Evolutionary conservation across 2,329 filamentous ascomycete species (phyloP).

Genomic region (Lithohypha guttulata): DNA sequence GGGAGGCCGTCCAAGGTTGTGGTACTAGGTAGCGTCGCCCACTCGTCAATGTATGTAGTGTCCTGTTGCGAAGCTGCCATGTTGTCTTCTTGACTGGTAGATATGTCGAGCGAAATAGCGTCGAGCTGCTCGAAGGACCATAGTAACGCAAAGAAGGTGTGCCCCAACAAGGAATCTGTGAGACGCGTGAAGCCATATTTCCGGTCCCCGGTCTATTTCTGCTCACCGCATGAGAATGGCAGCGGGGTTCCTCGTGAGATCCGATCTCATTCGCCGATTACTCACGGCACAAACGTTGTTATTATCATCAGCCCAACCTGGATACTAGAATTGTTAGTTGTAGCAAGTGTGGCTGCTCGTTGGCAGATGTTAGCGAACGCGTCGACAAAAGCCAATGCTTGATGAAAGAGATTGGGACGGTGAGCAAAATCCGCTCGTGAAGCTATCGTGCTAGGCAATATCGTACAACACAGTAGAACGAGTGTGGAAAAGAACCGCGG

Average conservation of each 20-base stretch:
- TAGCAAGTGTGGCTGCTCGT: too few relatives aligned
- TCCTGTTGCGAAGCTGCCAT: not conserved
- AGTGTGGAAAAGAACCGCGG: too few relatives aligned
- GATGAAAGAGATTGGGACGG: too few relatives aligned
- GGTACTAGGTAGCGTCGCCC: not conserved
- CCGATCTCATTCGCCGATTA: slow-evolving; percentile 8
- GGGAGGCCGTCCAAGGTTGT: not conserved
- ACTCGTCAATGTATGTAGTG: not conserved
- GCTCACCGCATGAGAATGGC: slow-evolving; percentile 5
- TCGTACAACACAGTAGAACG: too few relatives aligned
- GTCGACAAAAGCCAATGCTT: too few relatives aligned
- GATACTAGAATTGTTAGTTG: too few relatives aligned
- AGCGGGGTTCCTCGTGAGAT: slow-evolving; percentile 3
- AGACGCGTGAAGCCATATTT: slow-evolving; percentile 10
- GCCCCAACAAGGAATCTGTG: not conserved
- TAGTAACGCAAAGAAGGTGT: not conserved
- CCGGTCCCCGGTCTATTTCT: slow-evolving; percentile 5
- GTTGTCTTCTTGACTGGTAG: not conserved
- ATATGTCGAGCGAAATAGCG: not conserved
- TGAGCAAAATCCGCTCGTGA: too few relatives aligned
- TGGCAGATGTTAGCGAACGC: too few relatives aligned
- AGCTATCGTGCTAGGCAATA: too few relatives aligned
- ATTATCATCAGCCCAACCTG: slow-evolving; percentile 6
- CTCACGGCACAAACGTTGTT: slow-evolving; percentile 3
- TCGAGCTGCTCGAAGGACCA: not conserved